These are phyloP conservation scores for Carex myosuroides DNA, from an alignment of 176 grass and related monocot genomes.

Conservation along the genomic window DNA sequence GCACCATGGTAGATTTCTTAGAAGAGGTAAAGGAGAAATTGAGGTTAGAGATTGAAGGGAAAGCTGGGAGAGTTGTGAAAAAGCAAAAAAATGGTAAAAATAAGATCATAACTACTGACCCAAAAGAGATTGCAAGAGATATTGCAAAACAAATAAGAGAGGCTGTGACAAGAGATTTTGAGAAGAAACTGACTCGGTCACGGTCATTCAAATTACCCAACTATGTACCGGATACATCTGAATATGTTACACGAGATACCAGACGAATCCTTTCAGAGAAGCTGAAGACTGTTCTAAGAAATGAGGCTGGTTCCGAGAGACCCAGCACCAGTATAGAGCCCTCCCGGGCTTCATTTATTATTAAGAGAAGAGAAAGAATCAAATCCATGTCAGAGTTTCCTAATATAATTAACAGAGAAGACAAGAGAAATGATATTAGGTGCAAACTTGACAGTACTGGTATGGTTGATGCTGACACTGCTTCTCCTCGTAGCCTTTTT, in stretches of 20 bases:
- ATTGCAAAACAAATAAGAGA: conserved; percentile 54
- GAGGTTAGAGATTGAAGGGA: conserved; percentile 28
- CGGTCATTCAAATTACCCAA: conserved; percentile 37
- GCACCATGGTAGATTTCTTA: conserved; percentile 43
- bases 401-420: conserved; percentile 25
- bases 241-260: conserved; percentile 31
- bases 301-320: conserved; percentile 19
- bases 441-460: neutral
- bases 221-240: conserved; percentile 20
- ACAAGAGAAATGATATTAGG: conserved; percentile 20
- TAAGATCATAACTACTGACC: conserved; percentile 7
- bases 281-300: conserved; percentile 32
- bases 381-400: conserved; percentile 36
- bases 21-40: conserved; percentile 60
- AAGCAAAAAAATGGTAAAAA: conserved; percentile 3
- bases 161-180: conserved; percentile 31
- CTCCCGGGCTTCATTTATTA: neutral
- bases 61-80: neutral
- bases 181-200: conserved; percentile 34
- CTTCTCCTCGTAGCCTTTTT: conserved; percentile 31
- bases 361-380: conserved; percentile 24
- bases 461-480: neutral
- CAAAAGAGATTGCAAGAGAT: conserved; percentile 38
- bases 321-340: conserved; percentile 10
- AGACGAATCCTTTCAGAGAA: conserved; percentile 25